These are phyloP conservation scores for Linanthus parryae DNA, from an alignment of 148 eudicot genomes.

Conservation along the genomic window DNA sequence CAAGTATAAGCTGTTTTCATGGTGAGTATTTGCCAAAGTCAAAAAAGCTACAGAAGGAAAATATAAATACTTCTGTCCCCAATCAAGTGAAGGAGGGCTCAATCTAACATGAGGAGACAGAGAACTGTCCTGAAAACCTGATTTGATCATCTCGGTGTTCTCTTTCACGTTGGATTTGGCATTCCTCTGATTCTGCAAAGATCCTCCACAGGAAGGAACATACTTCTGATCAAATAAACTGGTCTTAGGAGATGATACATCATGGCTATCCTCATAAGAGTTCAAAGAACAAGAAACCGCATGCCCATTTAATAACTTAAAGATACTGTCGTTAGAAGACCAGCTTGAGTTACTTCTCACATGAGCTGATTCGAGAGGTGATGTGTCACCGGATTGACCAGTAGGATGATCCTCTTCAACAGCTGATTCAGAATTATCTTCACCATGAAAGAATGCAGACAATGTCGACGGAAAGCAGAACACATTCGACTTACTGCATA, in stretches of 20 bases:
- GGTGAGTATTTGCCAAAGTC: conserved; percentile 50
- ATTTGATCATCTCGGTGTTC: conserved; percentile 31
- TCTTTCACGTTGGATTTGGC: conserved; percentile 19
- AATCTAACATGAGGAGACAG: conserved; percentile 43
- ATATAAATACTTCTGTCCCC: conserved; percentile 67
- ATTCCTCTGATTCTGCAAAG: conserved; percentile 23
- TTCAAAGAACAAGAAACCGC: conserved; percentile 49
- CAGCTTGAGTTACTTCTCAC: conserved; percentile 31
- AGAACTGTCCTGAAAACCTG: conserved; percentile 29
- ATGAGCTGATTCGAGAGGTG: conserved; percentile 16
- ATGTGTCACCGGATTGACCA: conserved; percentile 26
- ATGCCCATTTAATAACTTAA: conserved; percentile 35
- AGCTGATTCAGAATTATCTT: conserved; percentile 13
- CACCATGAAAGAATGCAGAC: conserved; percentile 32
- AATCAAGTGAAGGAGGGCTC: conserved; percentile 53
- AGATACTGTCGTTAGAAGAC: conserved; percentile 31
- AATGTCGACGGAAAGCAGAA: conserved; percentile 54
- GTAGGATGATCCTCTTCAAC: conserved; percentile 18
- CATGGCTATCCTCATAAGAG: conserved; percentile 30
- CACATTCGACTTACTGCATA: conserved; percentile 34
- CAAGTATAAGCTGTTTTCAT: conserved; percentile 29
- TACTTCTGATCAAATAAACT: conserved; percentile 16
- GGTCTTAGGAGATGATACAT: conserved; percentile 14
- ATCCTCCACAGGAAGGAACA: conserved; percentile 36
- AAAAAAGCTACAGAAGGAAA: conserved; percentile 52